phyloP scores from a whole-genome alignment of 768 basidiomycete genomes.

The Amanita pseudoporphyria region DNA sequence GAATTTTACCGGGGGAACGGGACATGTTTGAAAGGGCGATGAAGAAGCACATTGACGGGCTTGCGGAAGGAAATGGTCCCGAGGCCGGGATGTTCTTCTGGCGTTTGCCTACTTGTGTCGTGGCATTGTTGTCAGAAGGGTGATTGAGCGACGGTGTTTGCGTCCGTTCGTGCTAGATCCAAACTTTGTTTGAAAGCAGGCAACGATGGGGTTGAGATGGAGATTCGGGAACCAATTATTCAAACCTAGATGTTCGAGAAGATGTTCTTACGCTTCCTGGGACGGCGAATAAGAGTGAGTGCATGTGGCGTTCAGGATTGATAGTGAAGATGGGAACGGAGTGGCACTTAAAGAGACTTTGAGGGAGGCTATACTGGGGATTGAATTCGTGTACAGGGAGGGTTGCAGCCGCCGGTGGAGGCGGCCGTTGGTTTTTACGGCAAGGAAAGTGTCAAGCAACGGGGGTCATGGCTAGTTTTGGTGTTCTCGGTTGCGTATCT shows the following conservation, averaged over 20 bases:
- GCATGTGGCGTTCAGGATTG: conserved; percentile 76
- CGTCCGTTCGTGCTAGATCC: conserved; percentile 38
- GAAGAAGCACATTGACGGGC: conserved; percentile 62
- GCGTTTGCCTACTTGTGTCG: conserved; percentile 27
- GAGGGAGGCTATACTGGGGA: conserved; percentile 25
- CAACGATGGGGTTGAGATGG: no score
- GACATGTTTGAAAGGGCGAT: conserved; percentile 74
- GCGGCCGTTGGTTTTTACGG: neutral
- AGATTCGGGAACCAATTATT: conserved; percentile 69
- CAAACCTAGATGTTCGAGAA: conserved; percentile 63
- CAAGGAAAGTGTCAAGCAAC: neutral
- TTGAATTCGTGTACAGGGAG: neutral
- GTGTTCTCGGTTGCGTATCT: neutral
- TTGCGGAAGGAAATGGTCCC: conserved; percentile 65
- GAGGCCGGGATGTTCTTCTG: conserved; percentile 89
- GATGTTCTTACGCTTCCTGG: conserved; percentile 87
- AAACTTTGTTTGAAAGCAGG: conserved; percentile 41
- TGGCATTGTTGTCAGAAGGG: neutral
- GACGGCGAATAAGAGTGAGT: conserved; percentile 54
- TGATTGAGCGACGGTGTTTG: conserved; percentile 1
- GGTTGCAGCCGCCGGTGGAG: neutral
- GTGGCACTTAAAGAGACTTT: conserved; percentile 61
- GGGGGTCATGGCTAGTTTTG: neutral
- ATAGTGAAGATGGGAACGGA: conserved; percentile 57
- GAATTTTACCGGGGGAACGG: conserved; percentile 60